Evolutionary conservation across 2,329 filamentous ascomycete genomes (phyloP), one percentile per base, ranked within the genome.

Genomic region (Penicillium sp.): DNA sequence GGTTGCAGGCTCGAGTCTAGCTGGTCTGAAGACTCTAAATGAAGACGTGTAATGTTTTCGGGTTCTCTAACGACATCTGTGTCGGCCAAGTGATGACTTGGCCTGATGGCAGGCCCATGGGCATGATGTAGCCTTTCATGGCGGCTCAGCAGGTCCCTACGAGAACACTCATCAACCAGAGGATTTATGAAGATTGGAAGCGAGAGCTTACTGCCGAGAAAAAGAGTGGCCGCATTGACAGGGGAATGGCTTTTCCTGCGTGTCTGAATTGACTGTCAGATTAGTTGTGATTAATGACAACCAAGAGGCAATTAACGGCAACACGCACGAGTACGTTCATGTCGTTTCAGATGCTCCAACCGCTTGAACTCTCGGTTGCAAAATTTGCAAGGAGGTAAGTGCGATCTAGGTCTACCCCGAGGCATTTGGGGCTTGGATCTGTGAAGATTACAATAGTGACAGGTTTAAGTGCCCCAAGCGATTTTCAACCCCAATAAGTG

Each of bases 351-450:
- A 44, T 73, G 70, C 31, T 74, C 71, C 27, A 60, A 55, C 22
- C 71, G 62, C 50, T 66, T 69, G 52, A 73, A 74, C 31, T 63
- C 58, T 48, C 63, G 69, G 6, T 61, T 58, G 49, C 71, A 73
- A 54, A 66, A 66, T 16, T 54, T 62, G 49, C 71, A 73, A 10
- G 58, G 51, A 18, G 43, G 29, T 29, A 45, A n/a, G 6, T 45
- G 43, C 9, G 27, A 45, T 34, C 34, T 45, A 6, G 43, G 43
- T 34, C 43, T 45, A 27, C 43, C 43, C n/a, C 43, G 24, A 45
- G 27, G n/a, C 43, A 45, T 45, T 45, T 34, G 32, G 32, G 24
- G 31, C 31, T 34, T 36, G 34, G 10, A 13, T 14, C 5, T 14
- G 32, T n/a, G 38, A 40, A 40, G 16, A 40, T 18, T 3, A 6